Evolutionary conservation across 140 eudicot species (phyloP).

Genomic region (Ambrosia hybrid): DNA sequence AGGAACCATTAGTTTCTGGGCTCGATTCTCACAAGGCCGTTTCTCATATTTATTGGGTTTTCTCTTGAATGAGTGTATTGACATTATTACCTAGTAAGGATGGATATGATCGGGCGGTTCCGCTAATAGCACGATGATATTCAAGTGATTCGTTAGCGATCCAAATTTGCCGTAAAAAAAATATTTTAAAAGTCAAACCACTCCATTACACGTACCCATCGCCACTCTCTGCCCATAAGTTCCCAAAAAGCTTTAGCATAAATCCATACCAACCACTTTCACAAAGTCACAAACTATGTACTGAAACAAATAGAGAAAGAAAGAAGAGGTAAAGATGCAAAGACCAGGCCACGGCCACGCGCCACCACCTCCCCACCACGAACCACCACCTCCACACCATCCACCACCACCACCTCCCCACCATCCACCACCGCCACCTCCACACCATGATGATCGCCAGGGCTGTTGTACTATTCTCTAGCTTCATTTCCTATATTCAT

Average conservation of each 20-base stretch:
- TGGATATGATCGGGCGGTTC: too few species aligned
- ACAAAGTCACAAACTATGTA: not conserved
- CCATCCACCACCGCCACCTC: not conserved
- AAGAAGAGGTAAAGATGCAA: not conserved
- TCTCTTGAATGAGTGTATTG: too few species aligned
- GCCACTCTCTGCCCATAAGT: not conserved
- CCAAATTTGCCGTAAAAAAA: too few species aligned
- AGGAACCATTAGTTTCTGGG: too few species aligned
- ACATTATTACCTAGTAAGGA: too few species aligned
- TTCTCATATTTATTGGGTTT: too few species aligned
- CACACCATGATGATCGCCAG: conserved; percentile 6
- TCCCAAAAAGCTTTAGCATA: not conserved
- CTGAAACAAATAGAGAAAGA: not conserved
- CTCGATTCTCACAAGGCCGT: too few species aligned
- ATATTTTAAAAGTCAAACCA: not conserved
- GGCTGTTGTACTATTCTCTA: conserved; percentile 26
- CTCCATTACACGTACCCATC: not conserved
- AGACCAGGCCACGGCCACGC: conserved; percentile 14
- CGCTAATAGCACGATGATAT: too few species aligned
- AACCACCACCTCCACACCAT: conserved; percentile 11
- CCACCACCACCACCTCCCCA: conserved; percentile 7
- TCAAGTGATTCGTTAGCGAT: too few species aligned
- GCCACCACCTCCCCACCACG: conserved; percentile 11
- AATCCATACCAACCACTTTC: not conserved
- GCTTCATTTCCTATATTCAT: not conserved